A percentile compares a stretch with the other conserved stretches of the same genome.
Conservation (phyloP, 495 filamentous ascomycete genomes). For the Penicillium goetzii region DNA sequence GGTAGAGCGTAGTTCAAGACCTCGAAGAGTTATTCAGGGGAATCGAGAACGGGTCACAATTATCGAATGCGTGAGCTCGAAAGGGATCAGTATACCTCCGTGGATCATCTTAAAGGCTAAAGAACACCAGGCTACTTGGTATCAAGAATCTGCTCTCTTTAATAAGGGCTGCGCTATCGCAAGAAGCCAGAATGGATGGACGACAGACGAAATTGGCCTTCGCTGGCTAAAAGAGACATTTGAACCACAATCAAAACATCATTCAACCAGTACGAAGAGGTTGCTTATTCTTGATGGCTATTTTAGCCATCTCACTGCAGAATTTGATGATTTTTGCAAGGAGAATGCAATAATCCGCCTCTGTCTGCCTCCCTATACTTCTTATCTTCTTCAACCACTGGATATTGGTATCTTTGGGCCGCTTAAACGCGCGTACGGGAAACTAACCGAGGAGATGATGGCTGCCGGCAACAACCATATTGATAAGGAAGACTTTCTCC, state of each 20-base stretch:
- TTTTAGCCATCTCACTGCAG: slow-evolving; percentile 28
- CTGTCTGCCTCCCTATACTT: slow-evolving; percentile 32
- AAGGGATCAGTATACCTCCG: slow-evolving; percentile 28
- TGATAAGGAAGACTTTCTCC: slow-evolving; percentile 10
- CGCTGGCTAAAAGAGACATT: slow-evolving; percentile 21
- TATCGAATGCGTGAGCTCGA: slow-evolving; percentile 37
- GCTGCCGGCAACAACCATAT: slow-evolving; percentile 12
- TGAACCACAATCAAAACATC: slow-evolving; percentile 18
- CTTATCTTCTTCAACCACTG: slow-evolving; percentile 34
- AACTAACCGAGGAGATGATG: not conserved
- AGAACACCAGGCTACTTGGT: slow-evolving; percentile 27
- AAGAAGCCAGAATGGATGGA: slow-evolving; percentile 39
- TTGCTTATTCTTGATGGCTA: slow-evolving; percentile 37
- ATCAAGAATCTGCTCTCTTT: slow-evolving; percentile 22
- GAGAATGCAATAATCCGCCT: slow-evolving; percentile 29
- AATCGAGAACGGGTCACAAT: slow-evolving; percentile 27
- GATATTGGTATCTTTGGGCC: slow-evolving; percentile 14
- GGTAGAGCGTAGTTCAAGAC: slow-evolving; percentile 27
- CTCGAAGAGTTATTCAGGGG: slow-evolving; percentile 28
- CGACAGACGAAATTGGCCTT: slow-evolving; percentile 31
- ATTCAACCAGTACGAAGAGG: slow-evolving; percentile 19
- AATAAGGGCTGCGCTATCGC: slow-evolving; percentile 29
- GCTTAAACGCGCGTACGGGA: slow-evolving; percentile 9
- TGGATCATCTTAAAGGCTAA: slow-evolving; percentile 40
- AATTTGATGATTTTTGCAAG: slow-evolving; percentile 27